Base-by-base conservation (phyloP, 2,329 filamentous ascomycete genomes). In the Tolypocladium amazonense region DNA sequence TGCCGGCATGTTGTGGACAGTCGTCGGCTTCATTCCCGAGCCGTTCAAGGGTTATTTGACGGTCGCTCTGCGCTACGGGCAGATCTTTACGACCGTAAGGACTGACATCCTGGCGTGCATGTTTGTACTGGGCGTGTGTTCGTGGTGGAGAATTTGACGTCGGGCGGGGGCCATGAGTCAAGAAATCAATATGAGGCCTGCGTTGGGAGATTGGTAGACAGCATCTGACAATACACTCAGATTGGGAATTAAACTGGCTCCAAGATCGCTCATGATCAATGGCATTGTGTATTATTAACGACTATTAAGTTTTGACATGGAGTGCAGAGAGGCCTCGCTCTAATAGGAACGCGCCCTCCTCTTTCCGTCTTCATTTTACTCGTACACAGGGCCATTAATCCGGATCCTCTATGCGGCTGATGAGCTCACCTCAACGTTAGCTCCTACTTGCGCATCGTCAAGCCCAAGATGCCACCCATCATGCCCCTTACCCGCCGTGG, bases 21-120 rank as follows among this genome's bases (percentile, higher is more conserved):
- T 87, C 47, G 77, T 81, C 5, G 81, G 83, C 6, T 84, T 91
- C 66, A 69, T 93, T 64, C 89, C 89, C 1, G 79, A 82, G 65
- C 83, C 84, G 1, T 80, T 83, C 59, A 82, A 79, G 66, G 81
- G 82, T 4, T 88, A 87, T 68, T 71, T 89, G 25, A 78, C 81
- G 67, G 77, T 87, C 35, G 78, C 77, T 43, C 76, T 88, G 68
- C 77, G 85, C 63, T 92, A 92, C 70, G 81, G 80, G 23, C 82
- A 87, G 70, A 89, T 92, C 59, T 88, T 88, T 65, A 83, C 80
- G 58, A 90, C 88, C 5, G 83, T 92, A 30, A 81, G 87, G 68
- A 80, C 80, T 38, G 89, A 93, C 71, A 85, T 89, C n/a, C 77
- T 92, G 76, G 83, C 88, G 1, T 85, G 88, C 61, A 81, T 92